Evolutionary conservation across 257 asterid genomes (phyloP), one percentile per base, ranked within the genome.

Genomic region (Nicotiana undulata): DNA sequence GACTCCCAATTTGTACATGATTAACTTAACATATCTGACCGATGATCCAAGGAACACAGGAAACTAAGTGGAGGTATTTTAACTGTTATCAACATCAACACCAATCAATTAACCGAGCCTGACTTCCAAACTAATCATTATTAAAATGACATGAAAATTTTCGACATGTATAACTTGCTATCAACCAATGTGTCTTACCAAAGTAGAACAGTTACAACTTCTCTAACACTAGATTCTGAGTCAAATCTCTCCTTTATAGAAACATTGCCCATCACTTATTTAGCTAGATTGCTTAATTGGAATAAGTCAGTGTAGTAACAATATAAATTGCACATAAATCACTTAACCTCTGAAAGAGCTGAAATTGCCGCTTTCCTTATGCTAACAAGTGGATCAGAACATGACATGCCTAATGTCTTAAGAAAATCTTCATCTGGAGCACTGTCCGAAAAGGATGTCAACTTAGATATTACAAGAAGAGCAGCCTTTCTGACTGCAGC

Each of bases 401-500:
- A 95, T 80, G 97, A 92, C 88, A 93, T 85, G 88, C 98, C 96
- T 66, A 93, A 91, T 75, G 91, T 90, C 85, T 88, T 92, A 75
- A 95, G 87, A 86, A 93, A 87, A 66, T 90, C 95, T 82, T 80
- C 94, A 49, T 93, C 97, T 66, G 89, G 90, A 67, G 92, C 88
- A 52, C 93, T 91, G 77, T 92, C 96, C 63, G 90, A 60, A 82
- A 90, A 85, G 9, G 87, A 85, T 65, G 88, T 84, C 79, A 92
- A 84, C 87, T 93, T 95, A 75, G 98, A 95, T 85, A 91, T 87
- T 66, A 95, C 87, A 72, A 90, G 76, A 81, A 95, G 97, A 65
- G 97, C 92, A 72, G 97, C 97, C 90, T 91, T 95, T 79, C 97
- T 84, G n/a, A 95, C 99, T 75, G 97, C 98, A 79, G 99, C 95